Evolutionary conservation across 2,329 filamentous ascomycete species (phyloP), one percentile per base, ranked within the genome.

Genomic region (Nigrospora sphaerica): DNA sequence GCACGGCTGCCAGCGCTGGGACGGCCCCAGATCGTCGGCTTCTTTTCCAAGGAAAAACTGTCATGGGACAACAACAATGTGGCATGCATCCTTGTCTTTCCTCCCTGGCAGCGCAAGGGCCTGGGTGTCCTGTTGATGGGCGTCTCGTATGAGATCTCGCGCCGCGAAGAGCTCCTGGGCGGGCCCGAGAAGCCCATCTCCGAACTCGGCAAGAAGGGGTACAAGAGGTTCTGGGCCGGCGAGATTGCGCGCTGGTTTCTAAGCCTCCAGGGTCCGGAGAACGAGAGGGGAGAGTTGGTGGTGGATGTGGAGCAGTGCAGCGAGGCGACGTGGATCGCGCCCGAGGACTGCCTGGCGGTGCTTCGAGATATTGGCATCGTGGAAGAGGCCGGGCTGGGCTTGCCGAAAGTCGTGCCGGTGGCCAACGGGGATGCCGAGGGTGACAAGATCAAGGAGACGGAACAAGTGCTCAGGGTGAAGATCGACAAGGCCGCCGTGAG

Each of bases 31-130:
- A 83, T 96, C 31, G 80, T 92, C 1, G 93, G 93, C n/a, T 97
- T 97, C 75, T 98, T 97, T 71, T 95, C 88, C 52, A 97, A 98
- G 63, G 93, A 98, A 66, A 97, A 97, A 65, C 86, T 96, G 74
- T 95, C 89, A 4, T 98, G 93, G 92, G 93, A 98, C 60, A 91
- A 92, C 59, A 97, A 98, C 66, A 98, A 97, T 55, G 77, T 98
- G 6, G 93, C 93, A 1, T 98, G 93, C 62, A 98, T 98, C 56
- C 75, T 97, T 7, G 80, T 97, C 14, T 97, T 97, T 60, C 93
- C 93, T 1, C 93, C 93, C 0, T 97, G 92, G 82, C 92, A 97
- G 66, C 84, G 86, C 52, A 90, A 89, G 54, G 90, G 92, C 1
- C 77, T 97, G 0, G 93, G 93, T 0, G 83, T 88, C 44, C 71